Evolutionary conservation across 441 rosid genomes (phyloP).

Genomic region (Biscutella laevigata): DNA sequence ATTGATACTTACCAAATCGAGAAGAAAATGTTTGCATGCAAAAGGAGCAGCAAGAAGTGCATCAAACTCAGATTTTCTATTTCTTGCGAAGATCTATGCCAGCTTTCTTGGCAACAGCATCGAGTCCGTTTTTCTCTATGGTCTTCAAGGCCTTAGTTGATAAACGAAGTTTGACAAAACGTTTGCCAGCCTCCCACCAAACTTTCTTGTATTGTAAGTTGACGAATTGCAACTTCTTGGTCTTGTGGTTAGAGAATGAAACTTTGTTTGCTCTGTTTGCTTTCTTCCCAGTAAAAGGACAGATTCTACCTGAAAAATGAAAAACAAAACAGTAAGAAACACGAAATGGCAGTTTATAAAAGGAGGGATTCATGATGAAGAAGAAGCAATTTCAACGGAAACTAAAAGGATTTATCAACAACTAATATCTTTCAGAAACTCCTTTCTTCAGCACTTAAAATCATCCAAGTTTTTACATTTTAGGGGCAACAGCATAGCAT

Average conservation of each 20-base stretch:
- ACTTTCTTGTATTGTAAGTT: slow-evolving; percentile 70
- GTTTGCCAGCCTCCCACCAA: slow-evolving; percentile 88
- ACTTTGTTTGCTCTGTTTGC: slow-evolving; percentile 72
- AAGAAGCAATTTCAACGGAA: not conserved
- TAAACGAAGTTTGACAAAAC: slow-evolving; percentile 51
- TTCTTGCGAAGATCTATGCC: slow-evolving; percentile 64
- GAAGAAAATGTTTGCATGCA: not conserved
- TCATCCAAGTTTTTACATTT: too few relatives aligned
- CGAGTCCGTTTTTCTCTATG: slow-evolving; percentile 75
- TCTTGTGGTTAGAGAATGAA: slow-evolving; percentile 80
- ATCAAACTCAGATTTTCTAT: slow-evolving; percentile 22
- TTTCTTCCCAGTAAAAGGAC: slow-evolving; percentile 76
- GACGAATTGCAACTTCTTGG: slow-evolving; percentile 71
- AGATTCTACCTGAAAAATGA: slow-evolving; percentile 80
- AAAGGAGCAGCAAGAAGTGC: not conserved
- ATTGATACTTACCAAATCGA: not conserved
- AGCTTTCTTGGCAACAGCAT: slow-evolving; percentile 80
- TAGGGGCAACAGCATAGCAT: too few relatives aligned
- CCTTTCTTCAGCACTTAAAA: too few relatives aligned
- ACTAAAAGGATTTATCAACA: too few relatives aligned
- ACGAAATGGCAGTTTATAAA: too few relatives aligned
- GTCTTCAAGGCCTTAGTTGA: slow-evolving; percentile 80
- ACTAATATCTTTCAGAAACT: too few relatives aligned
- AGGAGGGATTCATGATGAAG: too few relatives aligned
- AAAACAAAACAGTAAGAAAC: too few relatives aligned